These are phyloP conservation scores for Dioscorea zingiberensis DNA, from an alignment of 106 monocot species.

Conservation along the genomic window DNA sequence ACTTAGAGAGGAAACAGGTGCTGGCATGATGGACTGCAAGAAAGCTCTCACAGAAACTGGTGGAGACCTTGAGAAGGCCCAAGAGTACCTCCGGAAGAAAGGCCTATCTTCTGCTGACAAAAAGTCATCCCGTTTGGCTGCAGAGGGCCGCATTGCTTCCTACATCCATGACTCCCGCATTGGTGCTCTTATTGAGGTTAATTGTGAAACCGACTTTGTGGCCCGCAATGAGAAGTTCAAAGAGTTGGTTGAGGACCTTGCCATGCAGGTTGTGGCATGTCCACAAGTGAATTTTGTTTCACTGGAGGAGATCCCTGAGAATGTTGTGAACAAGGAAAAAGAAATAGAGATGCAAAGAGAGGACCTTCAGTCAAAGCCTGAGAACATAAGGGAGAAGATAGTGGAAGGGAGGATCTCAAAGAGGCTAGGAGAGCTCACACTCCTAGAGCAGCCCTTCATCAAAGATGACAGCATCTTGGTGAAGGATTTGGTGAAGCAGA, in stretches of 20 bases:
- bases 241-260: constrained; percentile 66
- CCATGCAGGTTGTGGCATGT: constrained; percentile 85
- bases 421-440: constrained; percentile 72
- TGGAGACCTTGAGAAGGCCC: constrained; percentile 75
- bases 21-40: constrained; percentile 99
- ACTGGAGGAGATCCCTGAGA: constrained; percentile 59
- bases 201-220: constrained; percentile 86
- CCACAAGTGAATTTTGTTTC: constrained; percentile 67
- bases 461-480: constrained; percentile 72
- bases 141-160: constrained; percentile 68
- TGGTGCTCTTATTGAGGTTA: constrained; percentile 76
- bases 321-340: constrained; percentile 55
- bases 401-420: constrained; percentile 88
- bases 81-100: constrained; percentile 85
- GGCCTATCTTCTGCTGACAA: constrained; percentile 89
- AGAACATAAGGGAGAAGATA: constrained; percentile 83
- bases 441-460: constrained; percentile 87
- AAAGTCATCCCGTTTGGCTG: constrained; percentile 80
- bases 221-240: constrained; percentile 78
- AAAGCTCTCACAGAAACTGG: constrained; percentile 71
- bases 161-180: constrained; percentile 88
- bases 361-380: constrained; percentile 78
- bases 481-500: constrained; percentile 95
- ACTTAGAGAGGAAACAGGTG: constrained; percentile 89
- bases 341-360: constrained; percentile 90